These are phyloP conservation scores for Austroboletus eburneus DNA, from an alignment of 768 basidiomycete genomes.

Conservation along the genomic window DNA sequence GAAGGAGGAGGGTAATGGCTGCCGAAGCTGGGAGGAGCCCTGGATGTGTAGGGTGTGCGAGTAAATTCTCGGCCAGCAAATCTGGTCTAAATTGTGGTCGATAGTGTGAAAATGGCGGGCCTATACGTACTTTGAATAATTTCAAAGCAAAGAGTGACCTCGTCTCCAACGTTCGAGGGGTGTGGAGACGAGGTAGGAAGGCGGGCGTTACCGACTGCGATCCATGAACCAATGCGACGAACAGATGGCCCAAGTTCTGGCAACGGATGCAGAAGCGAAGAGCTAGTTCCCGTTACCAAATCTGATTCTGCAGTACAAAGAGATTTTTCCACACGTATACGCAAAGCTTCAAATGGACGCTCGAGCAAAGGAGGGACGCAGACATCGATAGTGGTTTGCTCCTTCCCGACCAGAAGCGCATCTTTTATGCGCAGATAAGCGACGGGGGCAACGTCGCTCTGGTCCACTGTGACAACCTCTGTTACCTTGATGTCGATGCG, in stretches of 20 bases:
- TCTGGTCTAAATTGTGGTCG: slow-evolving; percentile 34
- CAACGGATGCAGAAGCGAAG: not conserved
- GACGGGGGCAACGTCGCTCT: slow-evolving; percentile 83
- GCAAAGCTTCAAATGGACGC: slow-evolving; percentile 14
- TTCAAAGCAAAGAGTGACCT: slow-evolving; percentile 67
- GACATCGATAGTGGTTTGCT: slow-evolving; percentile 15
- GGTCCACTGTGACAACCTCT: slow-evolving; percentile 73
- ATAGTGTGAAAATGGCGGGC: not conserved
- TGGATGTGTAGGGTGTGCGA: slow-evolving; percentile 30
- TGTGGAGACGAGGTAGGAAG: slow-evolving; percentile 18
- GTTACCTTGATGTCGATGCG: slow-evolving; percentile 64
- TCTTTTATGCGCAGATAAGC: slow-evolving; percentile 82
- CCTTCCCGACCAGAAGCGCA: slow-evolving; percentile 61
- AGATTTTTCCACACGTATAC: slow-evolving; percentile 8
- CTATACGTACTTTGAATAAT: slow-evolving; percentile 50
- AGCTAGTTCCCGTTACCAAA: not conserved
- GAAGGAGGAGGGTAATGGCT: slow-evolving; percentile 80
- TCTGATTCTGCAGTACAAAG: not conserved
- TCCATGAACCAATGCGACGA: slow-evolving; percentile 54
- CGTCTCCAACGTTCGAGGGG: slow-evolving; percentile 66
- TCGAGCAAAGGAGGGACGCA: slow-evolving; percentile 51
- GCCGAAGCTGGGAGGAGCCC: slow-evolving; percentile 27
- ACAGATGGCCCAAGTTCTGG: slow-evolving; percentile 12
- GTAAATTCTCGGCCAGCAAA: slow-evolving; percentile 42
- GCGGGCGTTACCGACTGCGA: slow-evolving; percentile 58